Evolutionary conservation across 495 filamentous ascomycete genomes (phyloP).

Genomic region (Cercophora samala): DNA sequence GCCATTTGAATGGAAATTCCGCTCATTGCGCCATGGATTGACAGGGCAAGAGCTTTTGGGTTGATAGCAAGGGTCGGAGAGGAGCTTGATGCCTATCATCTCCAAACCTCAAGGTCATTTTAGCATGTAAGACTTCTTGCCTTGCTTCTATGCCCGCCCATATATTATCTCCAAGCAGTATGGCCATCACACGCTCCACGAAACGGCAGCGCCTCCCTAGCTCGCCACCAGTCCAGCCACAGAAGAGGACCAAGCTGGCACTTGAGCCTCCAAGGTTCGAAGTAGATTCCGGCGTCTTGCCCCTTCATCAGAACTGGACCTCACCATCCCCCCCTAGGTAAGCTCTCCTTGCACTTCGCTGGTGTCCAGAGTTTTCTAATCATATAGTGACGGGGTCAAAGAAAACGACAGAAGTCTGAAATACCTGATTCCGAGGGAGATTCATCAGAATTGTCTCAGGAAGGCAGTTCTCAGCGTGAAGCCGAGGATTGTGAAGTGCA

Average conservation of each 20-base stretch:
- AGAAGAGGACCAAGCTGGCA: background rate
- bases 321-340: background rate
- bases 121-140: too few species aligned
- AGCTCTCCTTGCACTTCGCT: background rate
- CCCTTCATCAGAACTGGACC: background rate
- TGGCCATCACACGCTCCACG: too few species aligned
- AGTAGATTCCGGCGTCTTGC: background rate
- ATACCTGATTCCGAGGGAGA: background rate
- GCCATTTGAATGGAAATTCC: too few species aligned
- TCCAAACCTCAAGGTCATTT: too few species aligned
- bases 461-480: background rate
- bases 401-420: background rate
- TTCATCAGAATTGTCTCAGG: background rate
- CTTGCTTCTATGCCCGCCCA: too few species aligned
- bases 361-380: background rate
- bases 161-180: too few species aligned
- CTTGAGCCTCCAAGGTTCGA: background rate
- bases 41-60: too few species aligned
- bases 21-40: too few species aligned
- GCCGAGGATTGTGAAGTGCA: background rate
- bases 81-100: too few species aligned
- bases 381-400: background rate
- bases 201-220: background rate
- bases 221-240: background rate
- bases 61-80: too few species aligned